These are phyloP conservation scores for Coemansia biformis DNA, from an alignment of 192 early-diverging fungal species.

Conservation along the genomic window DNA sequence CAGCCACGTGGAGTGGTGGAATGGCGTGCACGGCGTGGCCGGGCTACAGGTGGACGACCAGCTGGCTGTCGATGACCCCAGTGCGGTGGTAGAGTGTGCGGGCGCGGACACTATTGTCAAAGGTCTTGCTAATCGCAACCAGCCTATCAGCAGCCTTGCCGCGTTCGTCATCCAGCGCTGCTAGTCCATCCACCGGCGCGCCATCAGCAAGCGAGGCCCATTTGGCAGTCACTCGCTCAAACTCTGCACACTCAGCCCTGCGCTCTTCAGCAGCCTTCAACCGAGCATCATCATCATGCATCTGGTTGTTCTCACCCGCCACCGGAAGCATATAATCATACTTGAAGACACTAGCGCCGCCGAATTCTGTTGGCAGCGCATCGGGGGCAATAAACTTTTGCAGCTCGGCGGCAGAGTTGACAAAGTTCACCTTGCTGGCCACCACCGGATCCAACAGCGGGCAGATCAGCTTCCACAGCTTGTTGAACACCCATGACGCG, in stretches of 20 bases:
- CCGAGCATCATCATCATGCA: slow-evolving; percentile 46
- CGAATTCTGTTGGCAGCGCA: slow-evolving; percentile 55
- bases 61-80: slow-evolving; percentile 33
- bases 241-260: slow-evolving; percentile 23
- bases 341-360: slow-evolving; percentile 54
- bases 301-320: slow-evolving; percentile 48
- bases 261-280: slow-evolving; percentile 30
- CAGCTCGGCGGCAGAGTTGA: slow-evolving; percentile 57
- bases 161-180: slow-evolving; percentile 32
- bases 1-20: too few species aligned
- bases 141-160: slow-evolving; percentile 37
- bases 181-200: slow-evolving; percentile 1
- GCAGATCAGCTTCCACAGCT: slow-evolving; percentile 76
- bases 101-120: slow-evolving; percentile 51
- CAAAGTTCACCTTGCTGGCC: slow-evolving; percentile 77
- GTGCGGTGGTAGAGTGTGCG: slow-evolving; percentile 52
- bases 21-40: too few species aligned
- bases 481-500: slow-evolving; percentile 85
- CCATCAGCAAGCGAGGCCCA: slow-evolving; percentile 39
- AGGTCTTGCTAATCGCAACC: slow-evolving; percentile 40
- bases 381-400: slow-evolving; percentile 57
- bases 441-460: slow-evolving; percentile 88
- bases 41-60: slow-evolving; percentile 15
- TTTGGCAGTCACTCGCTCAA: slow-evolving; percentile 47
- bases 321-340: slow-evolving; percentile 53